Conservation (phyloP, 352 stramenopile genomes). For the Globisporangium cylindrosporum region DNA sequence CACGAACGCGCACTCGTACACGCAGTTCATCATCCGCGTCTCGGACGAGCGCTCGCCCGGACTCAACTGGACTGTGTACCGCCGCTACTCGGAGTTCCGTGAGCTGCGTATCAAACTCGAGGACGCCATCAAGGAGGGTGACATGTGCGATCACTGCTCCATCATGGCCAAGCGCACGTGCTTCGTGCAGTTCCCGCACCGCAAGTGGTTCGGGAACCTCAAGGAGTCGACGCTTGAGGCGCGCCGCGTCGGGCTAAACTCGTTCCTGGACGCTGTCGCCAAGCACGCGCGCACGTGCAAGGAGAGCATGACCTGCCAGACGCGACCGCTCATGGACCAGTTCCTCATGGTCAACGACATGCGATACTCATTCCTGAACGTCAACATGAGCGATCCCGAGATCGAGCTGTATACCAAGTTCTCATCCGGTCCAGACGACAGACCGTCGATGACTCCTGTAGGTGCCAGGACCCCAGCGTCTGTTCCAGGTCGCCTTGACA, state of each 20-base stretch:
- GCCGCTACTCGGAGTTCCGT: conserved; percentile 84
- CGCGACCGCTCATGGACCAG: conserved; percentile 76
- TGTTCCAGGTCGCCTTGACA: conserved; percentile 32
- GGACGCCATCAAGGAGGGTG: conserved; percentile 51
- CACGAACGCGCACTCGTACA: conserved; percentile 60
- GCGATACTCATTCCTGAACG: conserved; percentile 86
- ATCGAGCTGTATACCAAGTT: conserved; percentile 43
- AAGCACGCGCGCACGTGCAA: conserved; percentile 76
- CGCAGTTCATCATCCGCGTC: conserved; percentile 84
- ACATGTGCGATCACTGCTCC: conserved; percentile 73
- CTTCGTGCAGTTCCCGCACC: conserved; percentile 81
- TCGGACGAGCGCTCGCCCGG: conserved; percentile 70
- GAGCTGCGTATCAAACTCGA: conserved; percentile 64
- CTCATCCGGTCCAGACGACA: conserved; percentile 24
- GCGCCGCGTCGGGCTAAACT: conserved; percentile 70
- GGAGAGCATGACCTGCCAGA: conserved; percentile 68
- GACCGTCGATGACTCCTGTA: conserved; percentile 21
- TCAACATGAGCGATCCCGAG: conserved; percentile 70
- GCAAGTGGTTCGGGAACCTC: conserved; percentile 70
- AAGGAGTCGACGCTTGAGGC: conserved; percentile 70
- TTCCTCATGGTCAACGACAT: conserved; percentile 89
- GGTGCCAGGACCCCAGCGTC: conserved; percentile 21
- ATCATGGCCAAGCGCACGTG: conserved; percentile 80
- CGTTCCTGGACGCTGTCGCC: conserved; percentile 72
- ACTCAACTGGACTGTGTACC: conserved; percentile 82